phyloP scores from a whole-genome alignment of 2,329 filamentous ascomycete genomes.

The Neurospora sp. region DNA sequence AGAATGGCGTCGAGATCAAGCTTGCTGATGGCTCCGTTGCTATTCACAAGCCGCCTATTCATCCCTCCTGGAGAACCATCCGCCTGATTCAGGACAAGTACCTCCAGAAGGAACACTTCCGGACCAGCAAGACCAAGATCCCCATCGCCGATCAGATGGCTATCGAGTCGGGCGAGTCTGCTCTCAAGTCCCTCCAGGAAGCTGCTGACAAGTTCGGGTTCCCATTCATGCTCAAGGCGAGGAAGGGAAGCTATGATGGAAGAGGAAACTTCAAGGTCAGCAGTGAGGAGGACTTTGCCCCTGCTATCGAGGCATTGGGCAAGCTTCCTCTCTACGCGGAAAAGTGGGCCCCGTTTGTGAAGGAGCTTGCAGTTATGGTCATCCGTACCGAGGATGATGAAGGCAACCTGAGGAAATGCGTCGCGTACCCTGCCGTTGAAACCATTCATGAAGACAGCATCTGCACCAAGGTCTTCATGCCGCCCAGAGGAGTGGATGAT shows the following conservation, averaged over 20 bases:
- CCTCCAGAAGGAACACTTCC: slow-evolving; percentile 73
- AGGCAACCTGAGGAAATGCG: slow-evolving; percentile 36
- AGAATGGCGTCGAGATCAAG: slow-evolving; percentile 47
- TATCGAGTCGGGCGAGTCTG: slow-evolving; percentile 44
- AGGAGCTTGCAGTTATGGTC: slow-evolving; percentile 90
- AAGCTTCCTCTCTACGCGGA: slow-evolving; percentile 74
- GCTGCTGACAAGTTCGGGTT: slow-evolving; percentile 60
- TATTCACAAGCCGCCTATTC: slow-evolving; percentile 35
- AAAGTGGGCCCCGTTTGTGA: slow-evolving; percentile 75
- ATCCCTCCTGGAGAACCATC: slow-evolving; percentile 80
- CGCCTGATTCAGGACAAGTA: slow-evolving; percentile 91
- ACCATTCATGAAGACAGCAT: slow-evolving; percentile 93
- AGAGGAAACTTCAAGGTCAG: slow-evolving; percentile 51
- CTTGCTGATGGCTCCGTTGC: slow-evolving; percentile 25
- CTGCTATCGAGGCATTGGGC: slow-evolving; percentile 60
- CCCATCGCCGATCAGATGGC: slow-evolving; percentile 63
- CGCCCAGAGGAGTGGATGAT: slow-evolving; percentile 60
- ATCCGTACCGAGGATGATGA: slow-evolving; percentile 69
- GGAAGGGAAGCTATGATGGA: slow-evolving; percentile 89
- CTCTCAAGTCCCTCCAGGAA: slow-evolving; percentile 49
- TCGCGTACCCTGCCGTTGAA: slow-evolving; percentile 84
- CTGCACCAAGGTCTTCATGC: slow-evolving; percentile 84
- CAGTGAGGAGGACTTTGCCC: slow-evolving; percentile 37
- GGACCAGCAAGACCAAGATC: slow-evolving; percentile 45
- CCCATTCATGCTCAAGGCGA: slow-evolving; percentile 86